Base-by-base conservation (phyloP, 345 rosid species). In the Camelina sativa region DNA sequence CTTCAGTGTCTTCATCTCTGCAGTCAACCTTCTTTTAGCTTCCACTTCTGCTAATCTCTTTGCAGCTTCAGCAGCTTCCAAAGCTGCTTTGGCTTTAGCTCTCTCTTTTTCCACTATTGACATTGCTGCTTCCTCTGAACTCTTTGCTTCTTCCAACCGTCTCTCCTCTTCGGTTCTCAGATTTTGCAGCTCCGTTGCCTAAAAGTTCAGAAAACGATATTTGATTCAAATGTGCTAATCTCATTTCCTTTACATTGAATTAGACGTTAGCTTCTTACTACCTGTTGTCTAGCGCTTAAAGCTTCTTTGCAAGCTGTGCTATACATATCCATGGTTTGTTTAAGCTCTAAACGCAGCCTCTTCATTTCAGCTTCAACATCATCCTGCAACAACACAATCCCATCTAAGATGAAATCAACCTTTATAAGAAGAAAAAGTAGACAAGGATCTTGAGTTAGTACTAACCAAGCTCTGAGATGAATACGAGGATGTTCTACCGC, bases 251-350 rank as follows among this genome's bases (percentile, higher is more conserved):
- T 41, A 54, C 51, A 20, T 13, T 59, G 32, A 22, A 25, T 22
- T 56, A 11, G 9, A 58, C 30, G 12, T 32, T 58, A 60, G 30
- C 30, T 28, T 28, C 5, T 28, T 28, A 28, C 17, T 76, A 90
- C 98, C 90, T 87, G 84, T 70, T 95, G 88, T 70, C 89, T 87
- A 23, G 93, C 97, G 58, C 80, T 59, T 35, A 95, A 83, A 43
- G 99, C 97, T 87, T 90, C 97, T 79, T 74, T 87, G 80, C 99
- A 95, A 4, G 99, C 99, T 9, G 82, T 84, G 35, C 87, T 86
- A 72, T 92, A 95, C 83, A 95, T 76, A 22, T 92, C 97, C 97
- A 92, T 92, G 50, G 97, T 95, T 85, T 89, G 91, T 84, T 90
- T 95, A 54, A 95, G 75, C 88, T 95, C 97, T 63, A 85, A 57